phyloP scores from a whole-genome alignment of 495 filamentous ascomycete genomes.

The Podospora conica region DNA sequence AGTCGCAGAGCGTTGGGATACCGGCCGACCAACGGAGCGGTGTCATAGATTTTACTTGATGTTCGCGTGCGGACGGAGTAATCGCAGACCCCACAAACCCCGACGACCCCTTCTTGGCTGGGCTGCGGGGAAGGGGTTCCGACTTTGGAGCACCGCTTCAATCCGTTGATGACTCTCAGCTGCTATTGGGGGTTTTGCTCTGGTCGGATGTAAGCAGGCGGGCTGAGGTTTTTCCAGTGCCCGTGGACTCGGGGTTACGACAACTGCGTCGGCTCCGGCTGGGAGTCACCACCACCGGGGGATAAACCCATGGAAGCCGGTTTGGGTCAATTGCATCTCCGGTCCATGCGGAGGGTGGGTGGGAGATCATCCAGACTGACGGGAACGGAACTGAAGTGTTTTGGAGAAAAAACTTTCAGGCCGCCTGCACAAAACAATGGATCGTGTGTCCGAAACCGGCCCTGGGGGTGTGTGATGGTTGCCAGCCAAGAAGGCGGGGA shows the following conservation, averaged over 20 bases:
- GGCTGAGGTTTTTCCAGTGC: no score
- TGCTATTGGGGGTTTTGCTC: background rate
- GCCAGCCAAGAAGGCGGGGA: background rate
- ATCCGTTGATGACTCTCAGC: background rate
- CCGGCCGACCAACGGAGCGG: background rate
- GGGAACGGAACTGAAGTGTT: background rate
- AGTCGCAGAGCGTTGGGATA: background rate
- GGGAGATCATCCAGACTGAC: background rate
- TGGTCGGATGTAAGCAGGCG: background rate
- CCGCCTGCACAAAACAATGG: background rate
- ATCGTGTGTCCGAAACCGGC: background rate
- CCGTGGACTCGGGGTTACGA: background rate
- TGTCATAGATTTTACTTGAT: background rate
- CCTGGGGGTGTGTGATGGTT: background rate
- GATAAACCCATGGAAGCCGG: background rate
- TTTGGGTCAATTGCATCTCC: background rate
- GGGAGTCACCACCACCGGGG: background rate
- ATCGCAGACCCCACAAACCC: background rate
- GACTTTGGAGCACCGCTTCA: background rate
- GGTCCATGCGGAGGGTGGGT: background rate
- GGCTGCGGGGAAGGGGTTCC: background rate
- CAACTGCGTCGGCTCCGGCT: background rate
- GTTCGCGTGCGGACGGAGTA: background rate
- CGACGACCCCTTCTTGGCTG: background rate
- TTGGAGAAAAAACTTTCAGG: background rate